Evolutionary conservation across 345 rosid genomes (phyloP), one percentile per base, ranked within the genome.

Genomic region (Rhodamnia rubescens): DNA sequence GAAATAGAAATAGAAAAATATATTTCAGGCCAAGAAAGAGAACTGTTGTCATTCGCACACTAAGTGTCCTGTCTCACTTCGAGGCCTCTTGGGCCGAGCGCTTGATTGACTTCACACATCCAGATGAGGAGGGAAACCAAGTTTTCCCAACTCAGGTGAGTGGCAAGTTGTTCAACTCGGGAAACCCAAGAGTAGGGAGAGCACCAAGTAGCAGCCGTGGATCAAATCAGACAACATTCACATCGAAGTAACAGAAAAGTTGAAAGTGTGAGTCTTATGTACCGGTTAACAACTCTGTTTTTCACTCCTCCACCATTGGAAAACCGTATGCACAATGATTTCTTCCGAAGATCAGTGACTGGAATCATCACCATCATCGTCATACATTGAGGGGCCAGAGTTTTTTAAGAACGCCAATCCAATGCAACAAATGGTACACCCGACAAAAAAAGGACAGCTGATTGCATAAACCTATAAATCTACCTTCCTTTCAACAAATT

Each of bases 401-500:
- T 5, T 53, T 82, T 26, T 36, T 22, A 16, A 29, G 75, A 64
- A 16, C 2, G 44, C 11, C 44, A 64, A 64, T 32, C 78, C 21
- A 64, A 64, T 64, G 12, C 78, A 8, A 32, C 78, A 64, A n/a
- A 2, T 59, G 13, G 32, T 42, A n/a, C 27, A 5, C 47, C 26
- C 36, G 78, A 74, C 22, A 40, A 51, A 5, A 26, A 40, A 14
- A 14, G 69, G 24, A 32, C 44, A 64, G 7, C 78, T 8, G 24
- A 32, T 64, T 32, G 44, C 44, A 64, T 8, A 32, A 64, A 16
- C 78, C 78, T 9, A 26, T 83, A 57, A 44, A 85, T 84, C 87
- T 91, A 93, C 84, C 93, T 91, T 61, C 93, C 86, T 86, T 85
- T 93, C 21, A n/a, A 56, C 47, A 89, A 88, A 54, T 85, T 85